These are phyloP conservation scores for Globisporangium recalcitrans DNA, from an alignment of 352 stramenopile species.

Conservation along the genomic window DNA sequence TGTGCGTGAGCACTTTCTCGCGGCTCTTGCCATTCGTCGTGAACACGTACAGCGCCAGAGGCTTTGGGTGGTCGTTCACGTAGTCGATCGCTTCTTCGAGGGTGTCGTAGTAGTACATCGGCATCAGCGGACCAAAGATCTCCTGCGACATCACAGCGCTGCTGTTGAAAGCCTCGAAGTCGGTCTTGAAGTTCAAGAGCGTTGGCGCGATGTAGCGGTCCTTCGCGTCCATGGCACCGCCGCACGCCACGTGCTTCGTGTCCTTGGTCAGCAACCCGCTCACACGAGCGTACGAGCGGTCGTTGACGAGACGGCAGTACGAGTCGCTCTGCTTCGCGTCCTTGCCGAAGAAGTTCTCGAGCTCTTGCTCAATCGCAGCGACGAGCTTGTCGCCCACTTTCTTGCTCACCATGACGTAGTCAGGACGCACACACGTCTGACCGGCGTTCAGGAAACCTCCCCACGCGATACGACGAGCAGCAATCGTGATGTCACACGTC, in stretches of 20 bases:
- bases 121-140: constrained; percentile 95
- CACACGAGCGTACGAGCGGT: constrained; percentile 10
- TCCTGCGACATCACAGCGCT: constrained; percentile 89
- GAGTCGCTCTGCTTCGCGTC: constrained; percentile 38
- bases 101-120: constrained; percentile 81
- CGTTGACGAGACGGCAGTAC: constrained; percentile 37
- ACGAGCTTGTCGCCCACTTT: constrained; percentile 61
- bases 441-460: constrained; percentile 89
- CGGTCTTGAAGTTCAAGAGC: constrained; percentile 83
- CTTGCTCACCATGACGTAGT: constrained; percentile 90
- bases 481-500: constrained; percentile 43
- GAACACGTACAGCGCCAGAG: constrained; percentile 88
- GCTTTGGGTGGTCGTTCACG: constrained; percentile 47
- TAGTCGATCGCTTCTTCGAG: constrained; percentile 32
- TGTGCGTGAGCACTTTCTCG: constrained; percentile 41
- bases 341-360: constrained; percentile 54
- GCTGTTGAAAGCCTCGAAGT: constrained; percentile 37
- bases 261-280: constrained; percentile 52
- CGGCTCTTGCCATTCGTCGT: constrained; percentile 25
- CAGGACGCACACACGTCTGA: constrained; percentile 93
- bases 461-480: constrained; percentile 79
- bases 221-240: constrained; percentile 49
- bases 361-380: constrained; percentile 29
- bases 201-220: constrained; percentile 85
- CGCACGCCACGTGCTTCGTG: constrained; percentile 47